Evolutionary conservation across 2,329 filamentous ascomycete species (phyloP), one percentile per base, ranked within the genome.

Genomic region (Elsinoe perseae): DNA sequence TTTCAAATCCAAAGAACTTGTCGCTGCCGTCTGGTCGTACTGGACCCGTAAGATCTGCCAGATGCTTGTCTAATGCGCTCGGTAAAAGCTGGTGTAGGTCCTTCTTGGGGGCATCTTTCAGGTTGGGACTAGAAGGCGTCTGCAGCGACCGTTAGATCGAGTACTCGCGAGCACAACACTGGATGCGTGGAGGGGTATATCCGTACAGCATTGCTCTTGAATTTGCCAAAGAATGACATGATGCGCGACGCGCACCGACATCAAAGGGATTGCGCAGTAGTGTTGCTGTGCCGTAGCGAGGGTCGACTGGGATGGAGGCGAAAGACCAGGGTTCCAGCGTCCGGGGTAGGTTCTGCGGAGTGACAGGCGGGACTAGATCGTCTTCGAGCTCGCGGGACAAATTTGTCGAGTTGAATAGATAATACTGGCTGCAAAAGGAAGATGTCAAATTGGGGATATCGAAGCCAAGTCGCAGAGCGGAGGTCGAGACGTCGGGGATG

Each of bases 1-100:
- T 98, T 74, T 98, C 93, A 70, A 97, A 86, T 14, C 93, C 93
- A 74, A 95, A 97, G 76, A 95, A 98, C 75, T 95, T 95, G 75
- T 97, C 93, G 69, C 88, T 95, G 55, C 93, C 93, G 72, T 97
- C 91, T 63, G 80, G 77, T 66, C 89, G 84, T 63, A 95, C 75
- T 2, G 91, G 84, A 2, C 90, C 91, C 58, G 88, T 84, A 70
- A 90, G 86, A 71, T 89, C 86, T 64, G 84, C 80, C 28, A 98
- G 79, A 78, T 95, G 86, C 76, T 89, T 83, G 72, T 85, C 81
- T 30, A 85, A 69, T 40, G 80, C 79, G 44, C 80, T 83, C 56
- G 77, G 74, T 62, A 77, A 74, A 30, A 76, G 77, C 62, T 77
- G 75, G 67, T 80, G 77, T 58, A 75, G 72, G 63, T 85, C 81